A percentile compares a stretch with the other conserved stretches of the same genome.
phyloP scores from a whole-genome alignment of 2,329 filamentous ascomycete genomes.

The Scedosporium aurantiacum region DNA sequence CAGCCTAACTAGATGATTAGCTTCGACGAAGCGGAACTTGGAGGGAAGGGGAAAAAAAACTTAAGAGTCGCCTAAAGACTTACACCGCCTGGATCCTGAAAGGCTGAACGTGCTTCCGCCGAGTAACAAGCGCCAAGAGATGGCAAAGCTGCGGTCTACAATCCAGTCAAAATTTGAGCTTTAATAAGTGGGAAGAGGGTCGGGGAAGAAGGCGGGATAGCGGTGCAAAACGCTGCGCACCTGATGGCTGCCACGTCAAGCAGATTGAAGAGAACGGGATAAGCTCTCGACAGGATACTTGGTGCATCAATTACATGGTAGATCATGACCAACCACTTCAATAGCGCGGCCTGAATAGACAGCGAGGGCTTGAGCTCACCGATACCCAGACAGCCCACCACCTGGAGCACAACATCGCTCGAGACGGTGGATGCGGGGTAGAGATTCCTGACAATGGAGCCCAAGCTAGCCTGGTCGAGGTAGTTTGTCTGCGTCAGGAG shows the following conservation, averaged over 20 bases:
- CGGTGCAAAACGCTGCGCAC: slow-evolving; percentile 24
- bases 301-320: slow-evolving; percentile 60
- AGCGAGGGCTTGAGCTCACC: slow-evolving; percentile 65
- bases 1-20: slow-evolving; percentile 28
- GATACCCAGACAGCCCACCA: slow-evolving; percentile 66
- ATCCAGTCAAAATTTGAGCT: slow-evolving; percentile 9
- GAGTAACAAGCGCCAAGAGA: slow-evolving; percentile 65
- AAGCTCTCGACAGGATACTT: slow-evolving; percentile 54
- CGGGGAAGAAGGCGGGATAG: background rate
- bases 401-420: slow-evolving; percentile 47
- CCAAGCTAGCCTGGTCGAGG: slow-evolving; percentile 66
- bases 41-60: no score
- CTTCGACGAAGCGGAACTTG: background rate
- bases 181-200: background rate
- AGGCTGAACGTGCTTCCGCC: slow-evolving; percentile 71
- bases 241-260: slow-evolving; percentile 70
- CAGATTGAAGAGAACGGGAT: slow-evolving; percentile 68
- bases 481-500: slow-evolving; percentile 55
- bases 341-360: slow-evolving; percentile 55
- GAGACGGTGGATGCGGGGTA: slow-evolving; percentile 61
- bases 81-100: slow-evolving; percentile 71
- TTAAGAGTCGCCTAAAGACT: slow-evolving; percentile 15
- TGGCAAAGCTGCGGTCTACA: slow-evolving; percentile 55
- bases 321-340: slow-evolving; percentile 70
- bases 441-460: slow-evolving; percentile 58